Evolutionary conservation across 2,329 filamentous ascomycete species (phyloP).

Genomic region (Penicillium sp.): DNA sequence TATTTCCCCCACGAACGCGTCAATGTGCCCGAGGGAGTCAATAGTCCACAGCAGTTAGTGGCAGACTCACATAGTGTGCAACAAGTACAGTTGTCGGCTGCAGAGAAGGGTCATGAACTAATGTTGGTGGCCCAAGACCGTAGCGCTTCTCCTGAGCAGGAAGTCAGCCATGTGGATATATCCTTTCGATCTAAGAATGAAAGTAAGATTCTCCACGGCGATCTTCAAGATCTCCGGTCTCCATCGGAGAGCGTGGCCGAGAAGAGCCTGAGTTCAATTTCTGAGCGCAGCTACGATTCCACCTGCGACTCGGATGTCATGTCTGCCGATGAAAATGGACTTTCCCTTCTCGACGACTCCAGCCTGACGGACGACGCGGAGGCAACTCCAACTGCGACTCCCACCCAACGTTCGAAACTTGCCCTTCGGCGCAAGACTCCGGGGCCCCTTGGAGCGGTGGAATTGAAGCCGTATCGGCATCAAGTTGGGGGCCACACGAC

Average conservation of each 20-base stretch:
- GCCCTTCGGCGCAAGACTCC: conserved; percentile 30
- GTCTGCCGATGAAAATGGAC: conserved; percentile 43
- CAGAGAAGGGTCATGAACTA: conserved; percentile 27
- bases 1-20: conserved; percentile 62
- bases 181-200: conserved; percentile 60
- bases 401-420: conserved; percentile 31
- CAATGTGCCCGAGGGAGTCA: conserved; percentile 31
- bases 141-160: conserved; percentile 26
- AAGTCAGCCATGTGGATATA: conserved; percentile 58
- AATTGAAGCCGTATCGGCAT: conserved; percentile 94
- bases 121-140: conserved; percentile 31
- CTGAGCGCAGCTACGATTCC: conserved; percentile 40
- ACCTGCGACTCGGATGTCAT: conserved; percentile 47
- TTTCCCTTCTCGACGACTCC: conserved; percentile 51
- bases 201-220: conserved; percentile 60
- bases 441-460: conserved; percentile 78
- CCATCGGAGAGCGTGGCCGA: conserved; percentile 39
- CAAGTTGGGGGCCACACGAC: conserved; percentile 97
- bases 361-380: conserved; percentile 55
- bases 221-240: conserved; percentile 46
- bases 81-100: conserved; percentile 26
- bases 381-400: conserved; percentile 48
- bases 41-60: conserved; percentile 22
- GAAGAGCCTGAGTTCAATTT: conserved; percentile 36
- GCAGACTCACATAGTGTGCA: conserved; percentile 22